A percentile compares a stretch with the other conserved stretches of the same genome.
Evolutionary conservation across 768 basidiomycete species (phyloP).

Genomic region (Kwoniella heveanensis): DNA sequence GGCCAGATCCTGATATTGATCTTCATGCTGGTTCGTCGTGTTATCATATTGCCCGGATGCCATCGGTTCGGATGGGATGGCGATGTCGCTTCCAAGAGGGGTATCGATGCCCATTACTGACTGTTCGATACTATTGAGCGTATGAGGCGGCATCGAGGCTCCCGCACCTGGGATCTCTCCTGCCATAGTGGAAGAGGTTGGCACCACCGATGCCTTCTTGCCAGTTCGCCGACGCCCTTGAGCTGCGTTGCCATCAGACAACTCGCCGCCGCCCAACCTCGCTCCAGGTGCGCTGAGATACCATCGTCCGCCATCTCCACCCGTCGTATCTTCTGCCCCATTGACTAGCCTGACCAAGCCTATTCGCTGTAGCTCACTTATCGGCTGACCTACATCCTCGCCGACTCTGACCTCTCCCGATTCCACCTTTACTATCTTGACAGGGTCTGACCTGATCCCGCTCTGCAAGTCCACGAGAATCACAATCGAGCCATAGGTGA

Average conservation of each 20-base stretch:
- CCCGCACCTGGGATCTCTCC: slow-evolving; percentile 1
- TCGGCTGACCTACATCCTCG: slow-evolving; percentile 77
- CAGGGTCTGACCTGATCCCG: slow-evolving; percentile 79
- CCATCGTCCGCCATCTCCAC: slow-evolving; percentile 59
- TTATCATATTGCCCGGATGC: too few relatives aligned
- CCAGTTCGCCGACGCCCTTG: neutral
- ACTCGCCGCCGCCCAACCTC: slow-evolving; percentile 55
- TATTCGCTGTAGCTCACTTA: slow-evolving; percentile 96
- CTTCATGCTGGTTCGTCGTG: too few relatives aligned
- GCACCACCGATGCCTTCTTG: slow-evolving; percentile 1
- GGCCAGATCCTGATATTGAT: neutral
- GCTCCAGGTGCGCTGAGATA: slow-evolving; percentile 88
- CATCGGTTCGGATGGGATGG: too few relatives aligned
- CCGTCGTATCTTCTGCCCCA: slow-evolving; percentile 57
- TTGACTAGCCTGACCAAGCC: slow-evolving; percentile 78
- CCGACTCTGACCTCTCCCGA: slow-evolving; percentile 72
- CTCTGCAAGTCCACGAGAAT: slow-evolving; percentile 80
- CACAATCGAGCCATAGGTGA: slow-evolving; percentile 89
- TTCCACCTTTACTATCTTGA: slow-evolving; percentile 89
- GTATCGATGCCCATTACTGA: neutral
- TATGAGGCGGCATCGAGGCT: neutral
- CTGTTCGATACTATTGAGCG: neutral
- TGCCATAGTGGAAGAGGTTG: neutral
- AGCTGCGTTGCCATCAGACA: slow-evolving; percentile 1
- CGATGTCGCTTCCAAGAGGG: too few relatives aligned